A percentile compares a stretch with the other conserved stretches of the same genome.
phyloP scores from a whole-genome alignment of 1,284 basidiomycete genomes.

The Tremellales sp. region DNA sequence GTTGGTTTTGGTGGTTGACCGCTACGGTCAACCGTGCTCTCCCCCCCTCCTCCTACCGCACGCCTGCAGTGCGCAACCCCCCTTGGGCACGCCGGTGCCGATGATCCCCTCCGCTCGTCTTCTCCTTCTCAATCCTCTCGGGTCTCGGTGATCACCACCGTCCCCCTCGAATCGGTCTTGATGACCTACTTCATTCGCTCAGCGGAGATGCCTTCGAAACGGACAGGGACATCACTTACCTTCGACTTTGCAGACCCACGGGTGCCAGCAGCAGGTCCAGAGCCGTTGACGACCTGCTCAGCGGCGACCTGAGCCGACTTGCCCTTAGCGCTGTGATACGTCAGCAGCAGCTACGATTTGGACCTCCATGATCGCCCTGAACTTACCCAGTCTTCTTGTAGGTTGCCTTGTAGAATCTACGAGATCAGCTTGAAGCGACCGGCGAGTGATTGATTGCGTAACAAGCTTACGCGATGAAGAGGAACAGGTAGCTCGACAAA shows the following conservation, averaged over 20 bases:
- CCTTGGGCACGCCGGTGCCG: no score
- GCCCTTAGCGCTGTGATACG: slow-evolving; percentile 13
- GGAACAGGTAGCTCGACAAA: slow-evolving; percentile 79
- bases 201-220: slow-evolving; percentile 7
- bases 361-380: not conserved
- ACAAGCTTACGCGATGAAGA: slow-evolving; percentile 69
- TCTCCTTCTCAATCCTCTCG: not conserved
- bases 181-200: slow-evolving; percentile 33
- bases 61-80: no score
- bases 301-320: slow-evolving; percentile 25
- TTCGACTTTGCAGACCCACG: slow-evolving; percentile 32
- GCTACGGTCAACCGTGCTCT: not conserved
- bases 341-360: not conserved
- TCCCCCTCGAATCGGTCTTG: slow-evolving; percentile 22
- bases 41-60: not conserved
- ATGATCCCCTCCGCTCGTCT: not conserved
- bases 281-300: slow-evolving; percentile 21
- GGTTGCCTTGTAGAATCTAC: slow-evolving; percentile 50
- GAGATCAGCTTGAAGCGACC: not conserved
- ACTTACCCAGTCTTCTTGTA: slow-evolving; percentile 45
- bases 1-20: not conserved
- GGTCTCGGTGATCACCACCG: slow-evolving; percentile 30
- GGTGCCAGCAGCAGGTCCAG: slow-evolving; percentile 19
- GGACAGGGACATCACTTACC: slow-evolving; percentile 12
- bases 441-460: no score